Evolutionary conservation across 2,329 filamentous ascomycete genomes (phyloP).

Genomic region (Sporothrix globosa): DNA sequence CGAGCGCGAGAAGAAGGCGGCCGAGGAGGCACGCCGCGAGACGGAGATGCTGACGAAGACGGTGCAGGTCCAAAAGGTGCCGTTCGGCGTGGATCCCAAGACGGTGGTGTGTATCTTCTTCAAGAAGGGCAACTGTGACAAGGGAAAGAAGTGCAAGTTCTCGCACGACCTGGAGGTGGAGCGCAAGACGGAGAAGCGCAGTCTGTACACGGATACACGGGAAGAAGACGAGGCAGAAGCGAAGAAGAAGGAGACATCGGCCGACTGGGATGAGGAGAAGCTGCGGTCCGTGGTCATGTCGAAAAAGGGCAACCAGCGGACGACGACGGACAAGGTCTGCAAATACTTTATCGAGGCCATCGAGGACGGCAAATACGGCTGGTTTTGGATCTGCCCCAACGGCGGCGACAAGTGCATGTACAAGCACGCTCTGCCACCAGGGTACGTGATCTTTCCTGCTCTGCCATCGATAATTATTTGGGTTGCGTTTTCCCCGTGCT

Average conservation of each 20-base stretch:
- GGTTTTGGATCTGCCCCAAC: conserved; percentile 99
- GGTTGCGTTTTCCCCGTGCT: conserved; percentile 2
- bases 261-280: conserved; percentile 98
- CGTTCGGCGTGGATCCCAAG: conserved; percentile 97
- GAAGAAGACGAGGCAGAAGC: conserved; percentile 68
- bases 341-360: conserved; percentile 97
- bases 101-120: conserved; percentile 95
- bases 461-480: conserved; percentile 2
- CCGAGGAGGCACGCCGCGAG: conserved; percentile 82
- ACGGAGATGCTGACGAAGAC: conserved; percentile 85
- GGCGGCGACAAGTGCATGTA: conserved; percentile 99
- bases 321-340: conserved; percentile 97
- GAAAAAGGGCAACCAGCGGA: conserved; percentile 96
- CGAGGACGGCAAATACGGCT: conserved; percentile 97
- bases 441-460: conserved; percentile 59
- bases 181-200: conserved; percentile 89
- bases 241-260: conserved; percentile 90
- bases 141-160: conserved; percentile 98
- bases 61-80: conserved; percentile 94
- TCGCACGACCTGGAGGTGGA: conserved; percentile 87
- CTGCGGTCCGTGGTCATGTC: conserved; percentile 85
- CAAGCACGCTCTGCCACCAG: conserved; percentile 89
- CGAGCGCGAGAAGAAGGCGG: conserved; percentile 87
- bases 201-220: conserved; percentile 83
- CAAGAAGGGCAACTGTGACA: conserved; percentile 97